These are phyloP conservation scores for Xanthoconium separans DNA, from an alignment of 1,284 basidiomycete genomes.

Conservation along the genomic window DNA sequence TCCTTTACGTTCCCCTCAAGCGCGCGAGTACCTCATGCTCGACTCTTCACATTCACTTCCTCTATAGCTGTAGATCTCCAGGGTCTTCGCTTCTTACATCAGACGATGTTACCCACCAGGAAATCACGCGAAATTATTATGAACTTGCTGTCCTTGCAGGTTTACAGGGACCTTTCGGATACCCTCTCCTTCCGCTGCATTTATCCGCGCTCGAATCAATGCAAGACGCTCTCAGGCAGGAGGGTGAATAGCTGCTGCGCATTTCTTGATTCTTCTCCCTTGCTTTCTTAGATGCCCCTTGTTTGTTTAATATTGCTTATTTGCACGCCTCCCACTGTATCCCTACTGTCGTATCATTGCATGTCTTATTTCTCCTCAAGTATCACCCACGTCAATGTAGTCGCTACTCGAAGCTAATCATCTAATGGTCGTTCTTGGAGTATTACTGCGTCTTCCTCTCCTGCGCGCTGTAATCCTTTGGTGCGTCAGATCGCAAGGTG, in stretches of 20 bases:
- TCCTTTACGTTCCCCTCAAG: conserved; percentile 50
- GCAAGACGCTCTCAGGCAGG: conserved; percentile 1
- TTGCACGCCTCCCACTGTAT: neutral
- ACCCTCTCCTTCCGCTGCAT: conserved; percentile 39
- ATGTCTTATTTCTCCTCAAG: neutral
- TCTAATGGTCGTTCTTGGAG: neutral
- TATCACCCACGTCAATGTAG: neutral
- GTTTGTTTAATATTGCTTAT: neutral
- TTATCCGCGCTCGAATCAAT: neutral
- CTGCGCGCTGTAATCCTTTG: conserved; percentile 65
- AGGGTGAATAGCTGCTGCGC: neutral
- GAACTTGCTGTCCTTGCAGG: conserved; percentile 62
- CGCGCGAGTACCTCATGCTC: conserved; percentile 24
- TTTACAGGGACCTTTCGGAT: conserved; percentile 47
- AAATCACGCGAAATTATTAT: conserved; percentile 66
- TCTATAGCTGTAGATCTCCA: conserved; percentile 45
- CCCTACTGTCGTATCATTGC: neutral
- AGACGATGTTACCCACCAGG: conserved; percentile 45
- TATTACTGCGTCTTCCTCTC: conserved; percentile 77
- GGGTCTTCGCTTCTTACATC: conserved; percentile 37
- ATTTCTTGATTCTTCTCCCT: neutral
- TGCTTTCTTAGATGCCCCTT: neutral
- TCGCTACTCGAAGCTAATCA: conserved; percentile 1
- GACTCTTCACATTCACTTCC: conserved; percentile 62
- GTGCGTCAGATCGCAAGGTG: conserved; percentile 57